Evolutionary conservation across 176 grass and related monocot species (phyloP).

Genomic region (Oryza meridionalis): DNA sequence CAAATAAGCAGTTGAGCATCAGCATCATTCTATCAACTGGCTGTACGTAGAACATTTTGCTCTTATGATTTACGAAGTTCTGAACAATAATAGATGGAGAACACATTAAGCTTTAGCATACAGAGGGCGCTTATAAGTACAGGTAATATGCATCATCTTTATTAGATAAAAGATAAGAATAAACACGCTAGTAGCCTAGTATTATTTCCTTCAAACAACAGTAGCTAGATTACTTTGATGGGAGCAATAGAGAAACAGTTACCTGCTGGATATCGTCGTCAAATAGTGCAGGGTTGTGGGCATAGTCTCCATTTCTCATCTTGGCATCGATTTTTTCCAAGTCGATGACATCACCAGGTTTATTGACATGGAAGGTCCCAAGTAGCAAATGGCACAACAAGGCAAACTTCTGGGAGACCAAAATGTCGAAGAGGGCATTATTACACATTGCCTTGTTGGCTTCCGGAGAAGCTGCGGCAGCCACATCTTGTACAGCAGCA

Average conservation of each 20-base stretch:
- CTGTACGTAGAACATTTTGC: not conserved
- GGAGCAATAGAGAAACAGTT: slow-evolving; percentile 39
- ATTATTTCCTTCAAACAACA: not conserved
- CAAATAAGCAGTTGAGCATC: not conserved
- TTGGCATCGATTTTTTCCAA: slow-evolving; percentile 71
- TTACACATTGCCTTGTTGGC: slow-evolving; percentile 68
- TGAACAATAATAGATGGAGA: not conserved
- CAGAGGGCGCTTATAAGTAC: not conserved
- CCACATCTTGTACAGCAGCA: slow-evolving; percentile 37
- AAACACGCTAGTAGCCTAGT: not conserved
- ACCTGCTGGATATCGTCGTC: slow-evolving; percentile 80
- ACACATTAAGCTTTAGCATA: not conserved
- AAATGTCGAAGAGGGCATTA: slow-evolving; percentile 67
- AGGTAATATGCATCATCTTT: not conserved
- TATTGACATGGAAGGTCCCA: slow-evolving; percentile 59
- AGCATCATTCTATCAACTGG: not conserved
- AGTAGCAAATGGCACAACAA: slow-evolving; percentile 75
- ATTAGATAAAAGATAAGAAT: slow-evolving; percentile 1
- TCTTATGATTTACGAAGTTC: not conserved
- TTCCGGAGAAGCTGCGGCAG: slow-evolving; percentile 38
- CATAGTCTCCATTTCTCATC: slow-evolving; percentile 83
- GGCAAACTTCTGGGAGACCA: slow-evolving; percentile 85
- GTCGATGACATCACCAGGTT: slow-evolving; percentile 56
- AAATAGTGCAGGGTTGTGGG: slow-evolving; percentile 55
- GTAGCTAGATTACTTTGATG: not conserved